Evolutionary conservation across 108 stramenopile species (phyloP).

Genomic region (Pseudonitzschia delicatissima): DNA sequence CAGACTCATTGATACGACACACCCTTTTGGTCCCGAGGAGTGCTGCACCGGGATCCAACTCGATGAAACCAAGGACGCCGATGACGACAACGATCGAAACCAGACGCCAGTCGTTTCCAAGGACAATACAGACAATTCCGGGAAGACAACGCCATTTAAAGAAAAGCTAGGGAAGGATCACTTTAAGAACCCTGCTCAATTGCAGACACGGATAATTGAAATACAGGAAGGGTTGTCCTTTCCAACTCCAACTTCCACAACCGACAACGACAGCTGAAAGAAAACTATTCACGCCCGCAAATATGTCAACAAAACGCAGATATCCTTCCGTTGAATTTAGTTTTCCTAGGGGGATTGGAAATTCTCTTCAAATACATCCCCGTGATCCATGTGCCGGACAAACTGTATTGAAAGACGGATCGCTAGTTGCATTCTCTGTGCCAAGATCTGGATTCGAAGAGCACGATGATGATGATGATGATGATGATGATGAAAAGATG

Average conservation of each 20-base stretch:
- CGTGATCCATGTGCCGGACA: slow-evolving; percentile 46
- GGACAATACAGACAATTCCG: slow-evolving; percentile 2
- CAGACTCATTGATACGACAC: slow-evolving; percentile 65
- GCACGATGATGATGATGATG: background rate
- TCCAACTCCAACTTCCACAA: background rate
- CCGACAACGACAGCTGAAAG: background rate
- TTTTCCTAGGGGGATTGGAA: slow-evolving; percentile 53
- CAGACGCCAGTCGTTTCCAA: background rate
- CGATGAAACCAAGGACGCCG: slow-evolving; percentile 20
- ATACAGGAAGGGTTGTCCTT: background rate
- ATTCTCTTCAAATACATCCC: slow-evolving; percentile 63
- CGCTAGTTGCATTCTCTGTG: slow-evolving; percentile 53
- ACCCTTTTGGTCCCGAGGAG: slow-evolving; percentile 56
- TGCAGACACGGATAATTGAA: slow-evolving; percentile 4
- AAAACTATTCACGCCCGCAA: slow-evolving; percentile 4
- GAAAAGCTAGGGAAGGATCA: slow-evolving; percentile 10
- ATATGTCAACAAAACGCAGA: slow-evolving; percentile 12
- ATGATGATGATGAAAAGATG: background rate
- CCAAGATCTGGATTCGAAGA: slow-evolving; percentile 46
- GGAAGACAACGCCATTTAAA: background rate
- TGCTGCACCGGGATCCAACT: slow-evolving; percentile 24
- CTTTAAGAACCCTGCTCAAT: slow-evolving; percentile 5
- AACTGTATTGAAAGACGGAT: slow-evolving; percentile 59
- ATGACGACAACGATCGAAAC: slow-evolving; percentile 17
- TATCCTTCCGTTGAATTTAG: slow-evolving; percentile 41